Base-by-base conservation (phyloP, 1,284 basidiomycete genomes). In the Athelia psychrophila region DNA sequence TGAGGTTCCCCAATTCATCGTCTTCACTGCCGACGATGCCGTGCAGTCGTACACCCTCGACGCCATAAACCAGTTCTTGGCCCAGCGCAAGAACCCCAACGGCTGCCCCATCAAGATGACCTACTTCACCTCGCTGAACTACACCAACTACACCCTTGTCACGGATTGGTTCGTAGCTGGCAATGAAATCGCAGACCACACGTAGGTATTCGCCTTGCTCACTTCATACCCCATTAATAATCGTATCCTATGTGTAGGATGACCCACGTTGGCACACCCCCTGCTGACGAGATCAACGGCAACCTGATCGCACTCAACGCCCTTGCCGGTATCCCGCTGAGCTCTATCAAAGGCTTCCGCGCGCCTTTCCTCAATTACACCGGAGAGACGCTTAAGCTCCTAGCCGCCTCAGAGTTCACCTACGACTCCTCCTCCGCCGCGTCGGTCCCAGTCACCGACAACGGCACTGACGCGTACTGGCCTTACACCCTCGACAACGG, bases 141-240 rank as follows among this genome's bases (percentile, higher is more conserved):
- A 84, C 67, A 92, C 90, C 25, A 91, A 91, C 64, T 91, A 84
- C 65, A 85, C 86, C 1, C 75, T 87, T 57, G 86, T 93, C 47
- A 93, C 90, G 70, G 88, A 93, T 66, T 91, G 86, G 84, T 92
- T 75, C 66, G 88, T 92, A 42, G 85, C 84, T 6, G 90, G 91
- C 33, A 92, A 93, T 66, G 90, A 93, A 64, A 88, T 93, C 56
- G 89, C 86, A n/a, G 90, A 92, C 68, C 88, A 91, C 68, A 91
- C 88, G 84, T 86, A 68, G 59, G 80, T 75, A 40, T 30, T 19
- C 48, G 51, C 36, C 40, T 38, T 57, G 48, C 51, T 30, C 13
- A 6, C 6, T 13, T 30, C 27, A 27, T 50, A 44, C 16, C 45
- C 54, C 18, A 53, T 50, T 51, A n/a, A 52, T 44, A 47, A 38